Conservation (phyloP, 1,139 yeast genomes). For the Blastobotrys buckinghamii region DNA sequence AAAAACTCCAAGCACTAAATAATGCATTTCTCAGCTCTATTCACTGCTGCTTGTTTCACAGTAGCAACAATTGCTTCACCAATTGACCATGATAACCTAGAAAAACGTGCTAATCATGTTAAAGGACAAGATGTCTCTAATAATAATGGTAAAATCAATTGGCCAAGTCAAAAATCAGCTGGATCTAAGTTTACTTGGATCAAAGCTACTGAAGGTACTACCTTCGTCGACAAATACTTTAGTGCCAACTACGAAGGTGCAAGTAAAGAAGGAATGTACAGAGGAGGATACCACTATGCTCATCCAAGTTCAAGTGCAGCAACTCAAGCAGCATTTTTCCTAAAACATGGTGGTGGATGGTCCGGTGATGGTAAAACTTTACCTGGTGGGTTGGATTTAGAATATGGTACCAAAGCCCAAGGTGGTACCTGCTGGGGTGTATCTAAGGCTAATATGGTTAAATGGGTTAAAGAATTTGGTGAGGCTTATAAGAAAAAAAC, state of each 20-base stretch:
- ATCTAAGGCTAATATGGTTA: constrained; percentile 2
- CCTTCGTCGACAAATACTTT: constrained; percentile 1
- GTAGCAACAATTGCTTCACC: not conserved
- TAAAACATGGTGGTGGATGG: constrained; percentile 12
- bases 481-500: constrained; percentile 7
- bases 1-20: not conserved
- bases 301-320: constrained; percentile 5
- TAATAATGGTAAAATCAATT: constrained; percentile 9
- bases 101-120: not conserved
- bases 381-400: constrained; percentile 13
- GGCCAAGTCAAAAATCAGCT: constrained; percentile 10
- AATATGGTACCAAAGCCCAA: constrained; percentile 1
- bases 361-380: constrained; percentile 12
- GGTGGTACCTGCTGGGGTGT: constrained; percentile 8
- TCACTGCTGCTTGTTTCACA: not conserved
- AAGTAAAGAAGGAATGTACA: constrained; percentile 3
- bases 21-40: not conserved
- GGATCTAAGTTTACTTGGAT: constrained; percentile 11
- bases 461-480: constrained; percentile 9
- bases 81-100: not conserved
- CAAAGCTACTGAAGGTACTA: constrained; percentile 11
- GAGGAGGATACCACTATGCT: constrained; percentile 12
- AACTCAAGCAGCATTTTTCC: constrained; percentile 7
- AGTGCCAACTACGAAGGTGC: constrained; percentile 9
- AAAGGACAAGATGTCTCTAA: constrained; percentile 12